Evolutionary conservation across 164 flowering plant species (phyloP).

Genomic region (Liriodendron chinense): DNA sequence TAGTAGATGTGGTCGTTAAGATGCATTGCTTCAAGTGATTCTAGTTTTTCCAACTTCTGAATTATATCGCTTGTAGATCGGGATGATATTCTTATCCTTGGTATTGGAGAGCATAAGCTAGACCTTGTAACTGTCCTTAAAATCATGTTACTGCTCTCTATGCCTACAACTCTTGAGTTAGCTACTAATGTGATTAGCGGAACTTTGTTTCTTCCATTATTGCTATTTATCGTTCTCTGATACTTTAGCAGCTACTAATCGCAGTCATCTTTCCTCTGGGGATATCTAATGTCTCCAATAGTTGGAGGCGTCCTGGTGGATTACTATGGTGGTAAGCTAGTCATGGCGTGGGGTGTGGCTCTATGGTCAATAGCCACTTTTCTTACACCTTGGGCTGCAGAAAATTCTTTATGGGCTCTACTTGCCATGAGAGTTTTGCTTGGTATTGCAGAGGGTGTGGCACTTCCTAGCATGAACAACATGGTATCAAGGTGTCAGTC

Average conservation of each 20-base stretch:
- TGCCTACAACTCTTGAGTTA: not conserved
- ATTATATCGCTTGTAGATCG: too few relatives aligned
- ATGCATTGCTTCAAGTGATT: too few relatives aligned
- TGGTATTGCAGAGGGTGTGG: slow-evolving; percentile 96
- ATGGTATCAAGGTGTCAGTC: slow-evolving; percentile 76
- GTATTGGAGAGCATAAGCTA: not conserved
- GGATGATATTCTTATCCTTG: too few relatives aligned
- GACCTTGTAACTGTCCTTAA: not conserved
- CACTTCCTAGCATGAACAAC: slow-evolving; percentile 99
- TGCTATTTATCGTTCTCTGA: slow-evolving; percentile 12
- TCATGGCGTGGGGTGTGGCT: slow-evolving; percentile 94
- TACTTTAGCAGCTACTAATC: slow-evolving; percentile 24
- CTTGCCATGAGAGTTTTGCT: slow-evolving; percentile 67
- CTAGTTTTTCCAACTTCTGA: too few relatives aligned
- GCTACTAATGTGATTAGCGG: not conserved
- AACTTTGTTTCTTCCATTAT: not conserved
- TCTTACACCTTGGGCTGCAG: slow-evolving; percentile 96
- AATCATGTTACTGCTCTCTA: not conserved
- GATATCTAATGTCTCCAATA: slow-evolving; percentile 89
- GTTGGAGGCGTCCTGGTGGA: slow-evolving; percentile 93
- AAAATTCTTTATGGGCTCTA: slow-evolving; percentile 67
- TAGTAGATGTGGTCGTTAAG: too few relatives aligned
- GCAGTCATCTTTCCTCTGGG: slow-evolving; percentile 99
- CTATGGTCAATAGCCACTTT: slow-evolving; percentile 92
- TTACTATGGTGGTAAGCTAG: slow-evolving; percentile 82